Conservation (phyloP, 2,329 filamentous ascomycete species). For the Fusarium zealandicum region DNA sequence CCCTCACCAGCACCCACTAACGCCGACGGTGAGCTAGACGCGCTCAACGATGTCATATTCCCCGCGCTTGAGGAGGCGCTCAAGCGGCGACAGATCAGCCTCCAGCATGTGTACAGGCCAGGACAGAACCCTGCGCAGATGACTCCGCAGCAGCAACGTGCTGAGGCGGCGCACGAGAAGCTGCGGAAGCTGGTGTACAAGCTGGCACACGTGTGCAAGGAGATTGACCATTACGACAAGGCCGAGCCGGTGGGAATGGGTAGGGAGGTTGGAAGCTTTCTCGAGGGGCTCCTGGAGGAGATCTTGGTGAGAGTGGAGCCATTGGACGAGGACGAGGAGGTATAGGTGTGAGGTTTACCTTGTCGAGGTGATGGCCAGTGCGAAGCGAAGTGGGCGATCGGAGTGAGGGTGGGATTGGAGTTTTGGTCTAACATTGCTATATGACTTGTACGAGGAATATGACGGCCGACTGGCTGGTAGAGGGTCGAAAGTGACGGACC, state of each 20-base stretch:
- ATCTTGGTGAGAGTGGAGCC: constrained; percentile 91
- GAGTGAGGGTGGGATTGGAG: constrained; percentile 19
- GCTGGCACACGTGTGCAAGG: constrained; percentile 81
- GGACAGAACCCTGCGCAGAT: constrained; percentile 50
- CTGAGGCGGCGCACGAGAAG: constrained; percentile 79
- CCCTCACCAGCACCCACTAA: constrained; percentile 64
- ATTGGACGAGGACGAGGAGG: constrained; percentile 72
- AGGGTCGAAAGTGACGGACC: constrained; percentile 18
- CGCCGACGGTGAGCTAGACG: constrained; percentile 76
- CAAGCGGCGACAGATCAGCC: constrained; percentile 73
- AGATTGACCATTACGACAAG: constrained; percentile 89
- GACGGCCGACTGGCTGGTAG: constrained; percentile 4
- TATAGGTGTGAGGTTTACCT: constrained; percentile 29
- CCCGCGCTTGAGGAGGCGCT: constrained; percentile 92
- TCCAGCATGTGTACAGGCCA: constrained; percentile 60
- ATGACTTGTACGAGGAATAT: constrained; percentile 25
- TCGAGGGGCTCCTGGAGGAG: constrained; percentile 93
- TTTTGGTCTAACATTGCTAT: constrained; percentile 30
- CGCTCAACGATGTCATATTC: constrained; percentile 88
- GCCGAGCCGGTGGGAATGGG: constrained; percentile 92
- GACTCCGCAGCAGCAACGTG: constrained; percentile 71
- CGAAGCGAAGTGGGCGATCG: not conserved
- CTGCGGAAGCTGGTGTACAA: constrained; percentile 83
- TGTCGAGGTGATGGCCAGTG: not conserved
- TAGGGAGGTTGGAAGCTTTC: constrained; percentile 83